Conservation (phyloP, 2,329 filamentous ascomycete species). For the Trichoderma brevicompactum region DNA sequence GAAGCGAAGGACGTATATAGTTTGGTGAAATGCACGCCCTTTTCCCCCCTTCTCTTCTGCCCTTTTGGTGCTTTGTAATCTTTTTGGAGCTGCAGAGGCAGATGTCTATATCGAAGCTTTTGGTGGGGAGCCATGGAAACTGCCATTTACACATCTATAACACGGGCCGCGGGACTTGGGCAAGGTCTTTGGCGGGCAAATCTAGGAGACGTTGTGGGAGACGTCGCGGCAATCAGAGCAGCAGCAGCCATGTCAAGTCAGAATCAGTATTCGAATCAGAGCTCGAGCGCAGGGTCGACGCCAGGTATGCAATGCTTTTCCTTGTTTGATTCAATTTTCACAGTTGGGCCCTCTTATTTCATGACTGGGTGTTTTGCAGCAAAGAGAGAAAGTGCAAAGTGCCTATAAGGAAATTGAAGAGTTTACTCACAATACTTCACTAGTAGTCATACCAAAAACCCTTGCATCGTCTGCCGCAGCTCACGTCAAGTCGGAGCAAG, state of each 20-base stretch:
- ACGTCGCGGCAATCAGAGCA: not conserved
- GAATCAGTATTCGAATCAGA: not conserved
- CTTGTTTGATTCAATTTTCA: not conserved
- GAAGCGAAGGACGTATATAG: too few species aligned
- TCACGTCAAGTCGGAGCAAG: constrained; percentile 36
- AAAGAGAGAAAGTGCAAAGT: too few species aligned
- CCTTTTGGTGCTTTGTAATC: not conserved
- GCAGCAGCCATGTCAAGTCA: constrained; percentile 9
- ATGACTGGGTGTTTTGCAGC: not conserved
- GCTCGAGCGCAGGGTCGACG: not conserved
- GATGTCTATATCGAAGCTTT: not conserved
- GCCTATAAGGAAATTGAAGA: too few species aligned
- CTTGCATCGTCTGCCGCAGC: not conserved
- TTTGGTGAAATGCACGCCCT: too few species aligned
- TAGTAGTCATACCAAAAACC: not conserved
- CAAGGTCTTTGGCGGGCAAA: constrained; percentile 2
- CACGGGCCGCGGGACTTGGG: not conserved
- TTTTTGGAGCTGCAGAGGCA: too few species aligned
- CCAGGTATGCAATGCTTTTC: not conserved
- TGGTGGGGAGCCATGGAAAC: constrained; percentile 1
- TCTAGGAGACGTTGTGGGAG: not conserved
- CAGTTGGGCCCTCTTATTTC: not conserved
- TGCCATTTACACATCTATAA: constrained; percentile 1
- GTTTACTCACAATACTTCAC: not conserved
- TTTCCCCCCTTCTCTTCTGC: too few species aligned